Evolutionary conservation across 1,284 basidiomycete genomes (phyloP).

Genomic region (Cryptococcus sp.): DNA sequence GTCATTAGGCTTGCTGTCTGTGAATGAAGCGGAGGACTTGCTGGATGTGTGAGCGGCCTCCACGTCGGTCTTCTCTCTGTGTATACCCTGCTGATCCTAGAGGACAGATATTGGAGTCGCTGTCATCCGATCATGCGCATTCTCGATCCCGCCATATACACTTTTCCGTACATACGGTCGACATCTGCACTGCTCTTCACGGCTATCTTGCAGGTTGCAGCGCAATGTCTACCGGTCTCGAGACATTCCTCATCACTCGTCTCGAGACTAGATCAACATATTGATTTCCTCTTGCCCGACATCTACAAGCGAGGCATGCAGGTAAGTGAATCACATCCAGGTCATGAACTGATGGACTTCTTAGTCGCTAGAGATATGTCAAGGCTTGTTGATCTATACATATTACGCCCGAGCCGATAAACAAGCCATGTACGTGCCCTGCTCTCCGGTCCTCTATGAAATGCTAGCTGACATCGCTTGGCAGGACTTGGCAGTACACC

Average conservation of each 20-base stretch:
- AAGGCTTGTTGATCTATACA: conserved; percentile 14
- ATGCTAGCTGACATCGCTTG: neutral
- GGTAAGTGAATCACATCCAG: conserved; percentile 2
- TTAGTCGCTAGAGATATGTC: conserved; percentile 26
- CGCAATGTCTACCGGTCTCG: conserved; percentile 24
- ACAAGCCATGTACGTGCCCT: conserved; percentile 15
- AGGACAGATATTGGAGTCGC: conserved; percentile 16
- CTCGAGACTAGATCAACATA: conserved; percentile 16
- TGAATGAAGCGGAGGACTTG: conserved; percentile 15
- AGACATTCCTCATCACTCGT: conserved; percentile 18
- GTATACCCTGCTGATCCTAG: neutral
- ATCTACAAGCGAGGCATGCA: conserved; percentile 13
- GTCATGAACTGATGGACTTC: neutral
- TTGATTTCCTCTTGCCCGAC: conserved; percentile 16
- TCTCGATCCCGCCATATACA: conserved; percentile 23
- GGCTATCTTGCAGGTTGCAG: conserved; percentile 13
- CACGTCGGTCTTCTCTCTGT: neutral
- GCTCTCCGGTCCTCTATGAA: neutral
- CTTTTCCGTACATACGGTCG: conserved; percentile 13
- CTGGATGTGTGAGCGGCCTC: conserved; percentile 10
- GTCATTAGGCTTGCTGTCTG: conserved; percentile 6
- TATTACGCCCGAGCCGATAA: conserved; percentile 14
- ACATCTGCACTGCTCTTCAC: conserved; percentile 17
- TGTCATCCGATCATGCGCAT: conserved; percentile 14
- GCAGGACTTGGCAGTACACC: conserved; percentile 18